Base-by-base conservation (phyloP, 2,329 filamentous ascomycete species). In the Pseudodiploospora longispora region DNA sequence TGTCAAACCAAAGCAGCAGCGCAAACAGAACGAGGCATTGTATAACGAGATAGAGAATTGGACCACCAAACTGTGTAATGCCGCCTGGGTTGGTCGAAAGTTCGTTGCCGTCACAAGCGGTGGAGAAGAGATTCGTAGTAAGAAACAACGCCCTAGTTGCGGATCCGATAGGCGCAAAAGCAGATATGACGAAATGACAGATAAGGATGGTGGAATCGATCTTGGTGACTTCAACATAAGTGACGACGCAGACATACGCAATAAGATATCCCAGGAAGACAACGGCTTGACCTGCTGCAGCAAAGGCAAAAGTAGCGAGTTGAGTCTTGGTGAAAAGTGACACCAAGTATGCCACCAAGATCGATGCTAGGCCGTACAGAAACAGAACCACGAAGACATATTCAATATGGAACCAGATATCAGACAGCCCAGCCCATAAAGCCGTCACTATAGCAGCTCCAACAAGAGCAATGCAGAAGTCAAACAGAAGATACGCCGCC, bases 341-440 rank as follows among this genome's bases (percentile, higher is more conserved):
- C 36, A 95, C 74, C 33, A 91, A 70, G 61, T 96, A 96, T 2
- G 84, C 78, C 41, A 90, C 69, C 3, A 95, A 67, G 3, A 78
- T 87, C 0, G 88, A 84, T 0, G 85, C 80, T 5, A 95, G 64
- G 1, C 88, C 88, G 59, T 91, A 95, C 0, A 95, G 74, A 45
- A 84, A 76, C 51, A 95, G 80, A 34, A 94, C 73, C 9, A 91
- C 64, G 59, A 94, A 95, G 7, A 96, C 68, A 58, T 94, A 95
- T 36, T 80, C 85, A 4, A 89, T 71, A 46, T 83, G 75, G 54
- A 87, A 95, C 81, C 86, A 95, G 5, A 83, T 74, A 44, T 71
- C 60, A 0, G 81, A 82, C 27, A 76, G 64, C 2, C 73, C 77
- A 1, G 75, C 78, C 62, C 89, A 89, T 27, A 95, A 78, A 28